Percentiles rank a stretch among this genome's conserved stretches.
Conservation (phyloP, 768 basidiomycete genomes). For the Leccinum truebloodii region DNA sequence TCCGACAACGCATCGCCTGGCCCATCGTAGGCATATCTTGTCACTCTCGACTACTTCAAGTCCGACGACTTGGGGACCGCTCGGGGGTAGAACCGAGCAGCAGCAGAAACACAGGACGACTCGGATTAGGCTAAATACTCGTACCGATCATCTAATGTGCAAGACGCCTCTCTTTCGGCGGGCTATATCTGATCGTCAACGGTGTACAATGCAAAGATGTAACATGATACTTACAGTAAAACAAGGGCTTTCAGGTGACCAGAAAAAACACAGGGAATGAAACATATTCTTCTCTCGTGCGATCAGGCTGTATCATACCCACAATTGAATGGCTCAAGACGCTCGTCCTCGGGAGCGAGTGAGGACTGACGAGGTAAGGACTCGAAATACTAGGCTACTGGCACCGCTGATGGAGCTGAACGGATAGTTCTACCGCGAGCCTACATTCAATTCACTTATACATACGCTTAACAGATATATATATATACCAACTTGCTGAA, state of each 20-base stretch:
- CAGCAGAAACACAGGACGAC: not conserved
- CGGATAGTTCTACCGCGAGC: not conserved
- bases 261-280: not conserved
- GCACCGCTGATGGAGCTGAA: not conserved
- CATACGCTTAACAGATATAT: not conserved
- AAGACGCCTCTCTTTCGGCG: not conserved
- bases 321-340: not conserved
- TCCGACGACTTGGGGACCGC: not conserved
- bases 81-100: not conserved
- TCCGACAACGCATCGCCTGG: not conserved
- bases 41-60: not conserved
- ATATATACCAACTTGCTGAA: not conserved
- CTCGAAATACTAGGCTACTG: not conserved
- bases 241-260: not conserved
- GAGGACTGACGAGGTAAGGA: not conserved
- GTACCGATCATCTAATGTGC: not conserved
- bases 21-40: not conserved
- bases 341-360: not conserved
- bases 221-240: not conserved
- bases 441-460: slow-evolving; percentile 1
- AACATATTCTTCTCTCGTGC: not conserved
- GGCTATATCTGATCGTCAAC: not conserved
- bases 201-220: not conserved
- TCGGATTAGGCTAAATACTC: not conserved
- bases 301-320: not conserved